Evolutionary conservation across 1,284 basidiomycete genomes (phyloP).

Genomic region (Moesziomyces sp.): DNA sequence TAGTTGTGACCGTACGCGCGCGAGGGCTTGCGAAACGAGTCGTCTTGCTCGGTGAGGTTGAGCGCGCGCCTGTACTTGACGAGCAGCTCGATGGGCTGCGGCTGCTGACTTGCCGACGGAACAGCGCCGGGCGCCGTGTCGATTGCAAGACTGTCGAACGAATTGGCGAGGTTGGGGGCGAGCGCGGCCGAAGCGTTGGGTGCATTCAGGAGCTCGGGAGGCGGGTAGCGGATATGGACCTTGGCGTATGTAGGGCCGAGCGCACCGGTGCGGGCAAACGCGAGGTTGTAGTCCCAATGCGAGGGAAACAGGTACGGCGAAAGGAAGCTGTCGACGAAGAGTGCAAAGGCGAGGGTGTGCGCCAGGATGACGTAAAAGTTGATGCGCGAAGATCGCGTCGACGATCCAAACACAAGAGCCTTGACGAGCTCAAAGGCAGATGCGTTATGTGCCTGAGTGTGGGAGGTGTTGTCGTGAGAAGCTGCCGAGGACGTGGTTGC

Average conservation of each 20-base stretch:
- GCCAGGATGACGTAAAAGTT: constrained; percentile 50
- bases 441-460: constrained; percentile 16
- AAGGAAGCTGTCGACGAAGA: constrained; percentile 62
- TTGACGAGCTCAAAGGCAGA: constrained; percentile 33
- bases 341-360: constrained; percentile 56
- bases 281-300: constrained; percentile 61
- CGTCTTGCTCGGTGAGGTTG: constrained; percentile 21
- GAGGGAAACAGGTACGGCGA: constrained; percentile 66
- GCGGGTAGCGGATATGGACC: constrained; percentile 63
- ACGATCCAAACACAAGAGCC: constrained; percentile 49
- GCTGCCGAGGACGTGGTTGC: not conserved
- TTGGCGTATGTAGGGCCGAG: constrained; percentile 57
- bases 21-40: constrained; percentile 16
- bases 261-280: constrained; percentile 62
- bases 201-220: constrained; percentile 47
- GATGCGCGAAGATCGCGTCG: constrained; percentile 48
- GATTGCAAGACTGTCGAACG: constrained; percentile 51
- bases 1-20: constrained; percentile 24
- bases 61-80: constrained; percentile 42
- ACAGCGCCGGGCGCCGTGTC: constrained; percentile 29
- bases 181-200: constrained; percentile 18
- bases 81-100: constrained; percentile 53
- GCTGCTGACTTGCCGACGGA: not conserved
- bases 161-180: constrained; percentile 11
- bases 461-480: not conserved